phyloP scores from a whole-genome alignment of 192 early-diverging fungal genomes.

The Coemansia sp. region DNA sequence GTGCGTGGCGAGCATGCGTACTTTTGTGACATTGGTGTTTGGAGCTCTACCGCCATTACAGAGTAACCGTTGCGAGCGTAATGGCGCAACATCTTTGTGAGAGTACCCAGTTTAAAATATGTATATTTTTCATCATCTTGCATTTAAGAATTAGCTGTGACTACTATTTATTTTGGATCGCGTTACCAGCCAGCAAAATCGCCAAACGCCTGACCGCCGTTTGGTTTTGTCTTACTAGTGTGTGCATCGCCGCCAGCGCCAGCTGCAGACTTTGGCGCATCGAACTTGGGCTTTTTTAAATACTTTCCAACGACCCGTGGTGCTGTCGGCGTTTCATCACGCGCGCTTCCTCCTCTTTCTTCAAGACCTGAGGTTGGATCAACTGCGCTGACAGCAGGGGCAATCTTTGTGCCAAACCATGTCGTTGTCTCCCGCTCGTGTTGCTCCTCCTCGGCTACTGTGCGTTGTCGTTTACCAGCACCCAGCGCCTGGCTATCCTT shows the following conservation, averaged over 20 bases:
- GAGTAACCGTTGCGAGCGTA: not conserved
- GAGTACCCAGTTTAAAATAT: not conserved
- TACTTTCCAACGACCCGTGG: constrained; percentile 38
- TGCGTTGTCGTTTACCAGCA: constrained; percentile 45
- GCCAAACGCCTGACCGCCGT: constrained; percentile 39
- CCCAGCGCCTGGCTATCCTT: constrained; percentile 44
- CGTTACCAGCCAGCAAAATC: constrained; percentile 44
- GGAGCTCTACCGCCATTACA: constrained; percentile 35
- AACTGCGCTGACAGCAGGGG: not conserved
- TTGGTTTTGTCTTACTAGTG: constrained; percentile 3
- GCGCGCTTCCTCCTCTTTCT: not conserved
- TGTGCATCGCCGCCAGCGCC: not conserved
- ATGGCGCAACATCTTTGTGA: not conserved
- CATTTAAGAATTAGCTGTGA: not conserved
- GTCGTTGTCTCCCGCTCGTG: constrained; percentile 67
- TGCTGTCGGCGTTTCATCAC: not conserved
- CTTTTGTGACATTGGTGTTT: constrained; percentile 39
- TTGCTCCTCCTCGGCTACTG: constrained; percentile 54
- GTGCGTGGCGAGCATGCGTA: constrained; percentile 41
- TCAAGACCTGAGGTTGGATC: not conserved
- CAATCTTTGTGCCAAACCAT: constrained; percentile 70
- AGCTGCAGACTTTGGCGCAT: not conserved
- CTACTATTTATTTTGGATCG: not conserved
- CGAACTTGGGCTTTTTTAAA: constrained; percentile 29
- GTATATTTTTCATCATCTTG: not conserved